phyloP scores from a whole-genome alignment of 768 basidiomycete species.

The Lactarius vividus region DNA sequence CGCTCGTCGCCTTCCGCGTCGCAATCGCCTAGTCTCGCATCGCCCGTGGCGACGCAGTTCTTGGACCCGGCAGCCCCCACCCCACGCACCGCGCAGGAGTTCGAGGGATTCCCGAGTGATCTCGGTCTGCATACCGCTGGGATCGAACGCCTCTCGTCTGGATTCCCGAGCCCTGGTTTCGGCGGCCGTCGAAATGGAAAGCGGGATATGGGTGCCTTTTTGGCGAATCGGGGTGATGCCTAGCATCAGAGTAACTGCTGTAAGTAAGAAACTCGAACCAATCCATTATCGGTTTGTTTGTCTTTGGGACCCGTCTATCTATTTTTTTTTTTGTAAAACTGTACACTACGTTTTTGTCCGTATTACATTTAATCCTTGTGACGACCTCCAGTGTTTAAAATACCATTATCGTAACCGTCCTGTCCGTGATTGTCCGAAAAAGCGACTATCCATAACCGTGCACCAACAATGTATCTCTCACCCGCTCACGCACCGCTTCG shows the following conservation, averaged over 20 bases:
- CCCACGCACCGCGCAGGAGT: conserved; percentile 33
- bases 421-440: background rate
- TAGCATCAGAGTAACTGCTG: background rate
- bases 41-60: conserved; percentile 41
- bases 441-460: background rate
- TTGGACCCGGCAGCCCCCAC: conserved; percentile 28
- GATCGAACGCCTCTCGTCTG: conserved; percentile 14
- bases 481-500: background rate
- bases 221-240: conserved; percentile 21
- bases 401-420: background rate
- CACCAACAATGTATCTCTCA: background rate
- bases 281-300: background rate
- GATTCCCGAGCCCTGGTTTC: conserved; percentile 23
- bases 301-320: background rate
- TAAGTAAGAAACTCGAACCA: background rate
- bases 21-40: conserved; percentile 42
- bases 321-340: background rate
- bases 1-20: conserved; percentile 44
- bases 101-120: conserved; percentile 36
- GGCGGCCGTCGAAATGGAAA: conserved; percentile 19
- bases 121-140: conserved; percentile 12
- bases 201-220: conserved; percentile 23
- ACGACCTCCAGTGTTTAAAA: background rate
- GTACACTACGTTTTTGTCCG: background rate
- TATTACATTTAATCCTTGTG: conserved; percentile 1